These are phyloP conservation scores for Kodamaea derodonti DNA, from an alignment of 1,139 yeast species.

Conservation along the genomic window DNA sequence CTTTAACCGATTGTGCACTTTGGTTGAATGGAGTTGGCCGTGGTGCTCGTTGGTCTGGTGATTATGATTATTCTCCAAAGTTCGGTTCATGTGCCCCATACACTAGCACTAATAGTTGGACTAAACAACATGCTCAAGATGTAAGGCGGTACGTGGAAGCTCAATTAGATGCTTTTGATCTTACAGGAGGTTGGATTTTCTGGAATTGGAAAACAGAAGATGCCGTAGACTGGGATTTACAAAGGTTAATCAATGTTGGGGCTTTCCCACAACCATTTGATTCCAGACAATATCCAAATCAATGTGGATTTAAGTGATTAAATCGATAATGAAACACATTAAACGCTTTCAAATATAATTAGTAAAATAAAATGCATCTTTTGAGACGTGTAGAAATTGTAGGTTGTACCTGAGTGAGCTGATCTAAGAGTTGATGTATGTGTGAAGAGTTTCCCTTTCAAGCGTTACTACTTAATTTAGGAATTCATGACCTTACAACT, in stretches of 20 bases:
- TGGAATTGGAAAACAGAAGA: slow-evolving; percentile 92
- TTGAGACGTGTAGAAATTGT: no score
- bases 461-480: no score
- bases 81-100: slow-evolving; percentile 65
- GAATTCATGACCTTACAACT: no score
- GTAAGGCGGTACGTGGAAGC: slow-evolving; percentile 80
- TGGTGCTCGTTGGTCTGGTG: slow-evolving; percentile 83
- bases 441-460: no score
- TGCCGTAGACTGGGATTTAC: slow-evolving; percentile 85
- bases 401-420: no score
- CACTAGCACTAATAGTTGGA: slow-evolving; percentile 58
- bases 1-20: slow-evolving; percentile 86
- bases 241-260: slow-evolving; percentile 50
- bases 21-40: slow-evolving; percentile 91
- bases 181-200: slow-evolving; percentile 75
- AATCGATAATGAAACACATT: no score
- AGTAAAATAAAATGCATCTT: no score
- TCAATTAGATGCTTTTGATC: slow-evolving; percentile 80
- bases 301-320: slow-evolving; percentile 41
- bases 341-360: no score
- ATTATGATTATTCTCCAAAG: slow-evolving; percentile 46
- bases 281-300: slow-evolving; percentile 65
- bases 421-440: no score
- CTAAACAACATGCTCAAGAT: slow-evolving; percentile 49
- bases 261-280: slow-evolving; percentile 78